A percentile compares a stretch with the other conserved stretches of the same genome.
Conservation (phyloP, 257 asterid genomes). For the Linaria vulgaris region DNA sequence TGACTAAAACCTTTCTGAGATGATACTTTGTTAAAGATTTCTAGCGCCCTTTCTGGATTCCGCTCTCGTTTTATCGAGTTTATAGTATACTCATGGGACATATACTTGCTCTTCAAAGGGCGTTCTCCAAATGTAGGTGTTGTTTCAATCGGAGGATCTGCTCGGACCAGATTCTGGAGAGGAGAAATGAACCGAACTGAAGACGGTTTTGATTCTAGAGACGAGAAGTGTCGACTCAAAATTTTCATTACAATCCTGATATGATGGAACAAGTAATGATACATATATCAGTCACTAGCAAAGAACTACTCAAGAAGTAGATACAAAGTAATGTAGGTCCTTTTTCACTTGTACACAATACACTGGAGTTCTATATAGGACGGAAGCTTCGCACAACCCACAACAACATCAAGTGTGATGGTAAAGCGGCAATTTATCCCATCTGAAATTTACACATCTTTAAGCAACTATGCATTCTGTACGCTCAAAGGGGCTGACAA, state of each 20-base stretch:
- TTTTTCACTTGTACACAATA: too few relatives aligned
- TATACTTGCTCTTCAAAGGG: constrained; percentile 41
- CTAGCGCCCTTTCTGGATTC: constrained; percentile 61
- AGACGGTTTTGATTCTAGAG: constrained; percentile 41
- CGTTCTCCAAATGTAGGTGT: constrained; percentile 20
- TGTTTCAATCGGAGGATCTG: constrained; percentile 38
- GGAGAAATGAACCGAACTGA: constrained; percentile 52
- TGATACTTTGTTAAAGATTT: constrained; percentile 62
- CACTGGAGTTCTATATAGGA: too few relatives aligned
- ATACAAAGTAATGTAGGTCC: too few relatives aligned
- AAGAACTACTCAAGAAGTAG: too few relatives aligned
- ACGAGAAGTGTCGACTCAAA: constrained; percentile 32
- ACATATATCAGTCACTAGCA: too few relatives aligned
- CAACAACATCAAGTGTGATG: too few relatives aligned
- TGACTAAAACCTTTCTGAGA: constrained; percentile 75
- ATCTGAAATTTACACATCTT: too few relatives aligned
- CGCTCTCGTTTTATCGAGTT: constrained; percentile 57
- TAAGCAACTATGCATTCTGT: too few relatives aligned
- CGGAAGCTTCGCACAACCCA: too few relatives aligned
- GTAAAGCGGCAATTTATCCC: too few relatives aligned
- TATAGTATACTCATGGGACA: constrained; percentile 56
- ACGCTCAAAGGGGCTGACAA: too few relatives aligned
- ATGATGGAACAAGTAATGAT: too few relatives aligned
- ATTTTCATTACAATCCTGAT: constrained; percentile 25
- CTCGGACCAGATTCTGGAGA: constrained; percentile 32